Conservation (phyloP, 1,284 basidiomycete species). For the Xerocomus amazonicus region DNA sequence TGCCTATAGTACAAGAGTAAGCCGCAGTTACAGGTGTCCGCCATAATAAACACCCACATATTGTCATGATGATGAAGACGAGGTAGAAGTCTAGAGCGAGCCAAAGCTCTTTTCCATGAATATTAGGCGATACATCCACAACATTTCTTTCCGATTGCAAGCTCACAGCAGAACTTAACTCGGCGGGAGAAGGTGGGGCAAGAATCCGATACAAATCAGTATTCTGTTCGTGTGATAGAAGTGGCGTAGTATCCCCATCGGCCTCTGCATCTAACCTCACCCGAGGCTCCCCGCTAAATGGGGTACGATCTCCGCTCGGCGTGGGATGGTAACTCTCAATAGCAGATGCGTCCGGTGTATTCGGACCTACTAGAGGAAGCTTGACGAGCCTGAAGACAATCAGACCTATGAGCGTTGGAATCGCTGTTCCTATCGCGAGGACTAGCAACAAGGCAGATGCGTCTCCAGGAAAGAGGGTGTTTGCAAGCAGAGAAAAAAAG, state of each 20-base stretch:
- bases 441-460: constrained; percentile 67
- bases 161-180: too few species aligned
- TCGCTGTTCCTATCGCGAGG: constrained; percentile 65
- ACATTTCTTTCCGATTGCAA: too few species aligned
- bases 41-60: constrained; percentile 47
- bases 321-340: constrained; percentile 14
- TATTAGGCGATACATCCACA: constrained; percentile 34
- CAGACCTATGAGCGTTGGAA: constrained; percentile 66
- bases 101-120: constrained; percentile 49
- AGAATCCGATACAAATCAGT: too few species aligned
- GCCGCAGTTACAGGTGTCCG: not conserved
- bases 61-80: constrained; percentile 64
- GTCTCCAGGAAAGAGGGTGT: constrained; percentile 64
- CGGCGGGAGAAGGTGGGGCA: too few species aligned
- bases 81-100: constrained; percentile 69
- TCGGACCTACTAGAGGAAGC: constrained; percentile 8
- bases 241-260: constrained; percentile 13
- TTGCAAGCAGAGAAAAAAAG: constrained; percentile 68
- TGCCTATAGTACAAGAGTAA: constrained; percentile 47
- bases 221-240: constrained; percentile 12
- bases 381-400: constrained; percentile 62
- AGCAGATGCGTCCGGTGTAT: not conserved
- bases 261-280: constrained; percentile 29
- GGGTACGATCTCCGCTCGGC: constrained; percentile 6
- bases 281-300: constrained; percentile 27